phyloP scores from a whole-genome alignment of 2,329 filamentous ascomycete species.

The Calonectria naviculata region DNA sequence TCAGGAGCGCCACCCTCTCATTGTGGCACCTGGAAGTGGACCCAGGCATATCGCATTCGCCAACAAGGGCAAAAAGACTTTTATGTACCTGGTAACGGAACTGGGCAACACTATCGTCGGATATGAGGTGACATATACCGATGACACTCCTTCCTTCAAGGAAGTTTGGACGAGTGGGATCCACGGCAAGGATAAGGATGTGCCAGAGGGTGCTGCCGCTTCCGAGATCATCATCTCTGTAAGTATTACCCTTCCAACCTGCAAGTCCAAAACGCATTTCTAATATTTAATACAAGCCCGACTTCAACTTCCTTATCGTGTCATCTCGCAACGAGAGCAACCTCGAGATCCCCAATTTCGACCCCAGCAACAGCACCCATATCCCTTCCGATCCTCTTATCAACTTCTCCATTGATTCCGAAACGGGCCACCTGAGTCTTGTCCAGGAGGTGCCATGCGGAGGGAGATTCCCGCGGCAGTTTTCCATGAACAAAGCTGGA shows the following conservation, averaged over 20 bases:
- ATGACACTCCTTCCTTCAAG: slow-evolving; percentile 54
- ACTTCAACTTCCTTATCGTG: slow-evolving; percentile 71
- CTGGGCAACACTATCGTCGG: slow-evolving; percentile 66
- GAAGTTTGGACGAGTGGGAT: slow-evolving; percentile 60
- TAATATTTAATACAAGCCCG: slow-evolving; percentile 54
- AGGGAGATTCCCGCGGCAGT: slow-evolving; percentile 74
- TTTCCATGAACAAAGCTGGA: slow-evolving; percentile 73
- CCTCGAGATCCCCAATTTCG: slow-evolving; percentile 59
- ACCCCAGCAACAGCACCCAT: slow-evolving; percentile 52
- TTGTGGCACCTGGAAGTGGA: slow-evolving; percentile 64
- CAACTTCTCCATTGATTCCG: slow-evolving; percentile 66
- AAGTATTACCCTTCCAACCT: slow-evolving; percentile 43
- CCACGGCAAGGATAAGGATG: slow-evolving; percentile 55
- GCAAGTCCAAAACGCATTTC: not conserved
- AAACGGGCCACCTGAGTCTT: slow-evolving; percentile 65
- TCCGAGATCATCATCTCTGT: slow-evolving; percentile 70
- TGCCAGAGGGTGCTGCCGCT: slow-evolving; percentile 56
- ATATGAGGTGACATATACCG: slow-evolving; percentile 66
- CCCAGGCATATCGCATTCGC: slow-evolving; percentile 74
- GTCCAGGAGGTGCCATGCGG: slow-evolving; percentile 71
- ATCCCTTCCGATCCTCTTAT: slow-evolving; percentile 73
- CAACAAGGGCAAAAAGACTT: slow-evolving; percentile 56
- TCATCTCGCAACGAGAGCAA: slow-evolving; percentile 74
- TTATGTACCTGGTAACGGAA: slow-evolving; percentile 72
- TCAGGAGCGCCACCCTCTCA: slow-evolving; percentile 50